Base-by-base conservation (phyloP, 2,329 filamentous ascomycete genomes). In the Ceratocystiopsis minuta region DNA sequence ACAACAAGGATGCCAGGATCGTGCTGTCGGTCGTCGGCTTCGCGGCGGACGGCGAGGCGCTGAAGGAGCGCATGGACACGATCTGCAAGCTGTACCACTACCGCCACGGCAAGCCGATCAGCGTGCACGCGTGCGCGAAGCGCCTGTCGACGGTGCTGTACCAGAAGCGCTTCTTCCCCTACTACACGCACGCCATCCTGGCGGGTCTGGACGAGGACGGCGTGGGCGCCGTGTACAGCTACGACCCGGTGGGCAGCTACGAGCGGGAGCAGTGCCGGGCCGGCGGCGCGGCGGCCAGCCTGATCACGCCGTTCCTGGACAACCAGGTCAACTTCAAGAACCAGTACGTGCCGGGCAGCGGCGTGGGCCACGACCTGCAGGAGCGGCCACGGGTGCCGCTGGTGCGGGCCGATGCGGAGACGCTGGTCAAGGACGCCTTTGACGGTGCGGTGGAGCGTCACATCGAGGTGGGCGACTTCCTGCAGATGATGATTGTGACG, bases 311-410 rank as follows among this genome's bases (percentile, higher is more conserved):
- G 2, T 98, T 98, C 70, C 65, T 98, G 56, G 90, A 98, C 62
- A 98, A 98, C 61, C 92, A 98, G 65, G 90, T 98, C 67, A 96
- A 96, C 67, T 88, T 88, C 70, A 98, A 95, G 74, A 98, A 98
- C 61, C 88, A 95, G 67, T 93, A 94, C 59, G 70, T 90, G 43
- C 86, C 88, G 12, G 83, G 80, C 38, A 88, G 82, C 53, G 86
- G 85, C 44, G 72, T 74, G 46, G 88, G 88, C 36, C 82, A 94
- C 61, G 79, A 78, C 42, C 65, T 95, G 53, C 65, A 81, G 65
- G 73, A 80, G 61, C 72, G 79, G 52, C 70, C 76, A 58, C 70
- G 72, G 46, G 67, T 77, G 54, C 81, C 83, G 40, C 64, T 96
- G 55, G 68, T 78, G 24, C 70, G 75, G 55, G 64, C 71, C 42